Conservation (phyloP, 2,329 filamentous ascomycete species). For the Tolypocladium ophioglossoides region DNA sequence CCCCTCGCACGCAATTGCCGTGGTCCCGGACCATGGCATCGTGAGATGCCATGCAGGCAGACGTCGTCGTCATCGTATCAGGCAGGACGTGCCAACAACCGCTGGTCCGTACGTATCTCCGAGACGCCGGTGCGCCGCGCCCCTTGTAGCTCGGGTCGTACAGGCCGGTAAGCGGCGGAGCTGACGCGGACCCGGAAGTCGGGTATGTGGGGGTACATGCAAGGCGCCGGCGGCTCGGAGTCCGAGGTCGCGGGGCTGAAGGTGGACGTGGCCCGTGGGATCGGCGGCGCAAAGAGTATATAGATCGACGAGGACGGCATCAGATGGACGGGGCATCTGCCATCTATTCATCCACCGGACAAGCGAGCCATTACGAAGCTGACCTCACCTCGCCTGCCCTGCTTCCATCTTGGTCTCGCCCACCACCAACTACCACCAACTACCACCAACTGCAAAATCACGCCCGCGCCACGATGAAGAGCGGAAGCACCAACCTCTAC, state of each 20-base stretch:
- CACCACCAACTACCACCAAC: neutral
- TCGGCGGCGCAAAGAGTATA: neutral
- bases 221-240: neutral
- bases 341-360: neutral
- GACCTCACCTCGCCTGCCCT: neutral
- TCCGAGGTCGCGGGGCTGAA: neutral
- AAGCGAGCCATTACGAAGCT: neutral
- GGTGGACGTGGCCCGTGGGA: neutral
- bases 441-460: neutral
- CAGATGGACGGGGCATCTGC: neutral
- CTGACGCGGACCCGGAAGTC: neutral
- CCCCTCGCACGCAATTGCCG: too few species aligned
- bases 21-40: too few species aligned
- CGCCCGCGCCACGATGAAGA: conserved; percentile 22
- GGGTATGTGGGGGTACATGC: neutral
- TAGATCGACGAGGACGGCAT: neutral
- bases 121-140: neutral
- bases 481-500: conserved; percentile 28
- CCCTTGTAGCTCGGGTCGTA: neutral
- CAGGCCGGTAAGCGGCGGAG: too few species aligned
- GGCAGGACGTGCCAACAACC: too few species aligned
- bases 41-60: neutral
- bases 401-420: too few species aligned
- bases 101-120: neutral
- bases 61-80: neutral